Evolutionary conservation across 345 rosid genomes (phyloP).

Genomic region (Acer yangbiense): DNA sequence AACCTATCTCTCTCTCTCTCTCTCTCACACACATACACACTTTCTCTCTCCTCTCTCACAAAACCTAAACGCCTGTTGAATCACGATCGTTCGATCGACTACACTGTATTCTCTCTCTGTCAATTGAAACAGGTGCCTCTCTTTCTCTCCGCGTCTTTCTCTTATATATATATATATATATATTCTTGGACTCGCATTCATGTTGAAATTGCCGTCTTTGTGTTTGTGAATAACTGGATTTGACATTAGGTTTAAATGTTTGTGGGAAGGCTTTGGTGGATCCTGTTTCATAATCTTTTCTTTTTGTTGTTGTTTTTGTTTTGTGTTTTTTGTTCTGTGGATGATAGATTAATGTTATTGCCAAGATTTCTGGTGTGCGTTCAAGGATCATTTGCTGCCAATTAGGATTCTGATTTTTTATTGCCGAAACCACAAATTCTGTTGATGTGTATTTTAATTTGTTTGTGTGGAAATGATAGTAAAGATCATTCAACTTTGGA

Average conservation of each 20-base stretch:
- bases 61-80: slow-evolving; percentile 12
- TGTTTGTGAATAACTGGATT: background rate
- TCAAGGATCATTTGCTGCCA: background rate
- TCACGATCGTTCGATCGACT: slow-evolving; percentile 26
- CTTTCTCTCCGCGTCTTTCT: slow-evolving; percentile 8
- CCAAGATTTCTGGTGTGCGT: background rate
- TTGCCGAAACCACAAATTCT: too few relatives aligned
- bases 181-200: background rate
- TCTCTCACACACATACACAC: background rate
- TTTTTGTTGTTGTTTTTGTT: background rate
- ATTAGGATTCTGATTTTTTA: background rate
- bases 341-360: background rate
- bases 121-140: background rate
- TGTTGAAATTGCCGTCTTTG: background rate
- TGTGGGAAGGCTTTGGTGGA: background rate
- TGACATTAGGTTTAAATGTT: too few relatives aligned
- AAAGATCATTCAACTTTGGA: too few relatives aligned
- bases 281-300: background rate
- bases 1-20: slow-evolving; percentile 36
- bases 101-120: background rate
- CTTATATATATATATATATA: background rate
- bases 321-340: background rate
- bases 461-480: too few relatives aligned
- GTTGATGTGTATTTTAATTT: too few relatives aligned
- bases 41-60: slow-evolving; percentile 7